Conservation (phyloP, 768 basidiomycete genomes). For the Leucocoprinus birnbaumii region DNA sequence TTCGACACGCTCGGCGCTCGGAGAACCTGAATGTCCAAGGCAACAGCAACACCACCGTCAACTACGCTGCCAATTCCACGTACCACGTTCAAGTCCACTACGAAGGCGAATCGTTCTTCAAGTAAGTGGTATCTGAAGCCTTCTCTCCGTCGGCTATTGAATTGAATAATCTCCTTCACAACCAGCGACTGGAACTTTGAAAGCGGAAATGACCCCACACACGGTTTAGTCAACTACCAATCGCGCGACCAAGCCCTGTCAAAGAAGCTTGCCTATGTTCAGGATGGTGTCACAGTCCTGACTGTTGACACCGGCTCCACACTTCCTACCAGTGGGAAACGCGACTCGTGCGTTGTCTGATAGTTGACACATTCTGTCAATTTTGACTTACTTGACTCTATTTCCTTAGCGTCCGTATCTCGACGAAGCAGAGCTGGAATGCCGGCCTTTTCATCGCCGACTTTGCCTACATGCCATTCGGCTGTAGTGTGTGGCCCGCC, state of each 20-base stretch:
- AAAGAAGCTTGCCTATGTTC: slow-evolving; percentile 59
- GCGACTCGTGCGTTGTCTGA: slow-evolving; percentile 42
- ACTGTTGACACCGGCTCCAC: slow-evolving; percentile 55
- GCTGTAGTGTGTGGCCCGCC: slow-evolving; percentile 62
- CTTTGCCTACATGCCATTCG: slow-evolving; percentile 65
- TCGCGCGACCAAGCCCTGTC: slow-evolving; percentile 40
- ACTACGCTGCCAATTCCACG: slow-evolving; percentile 4
- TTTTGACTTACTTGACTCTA: slow-evolving; percentile 6
- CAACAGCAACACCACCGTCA: neutral
- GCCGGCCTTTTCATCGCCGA: slow-evolving; percentile 73
- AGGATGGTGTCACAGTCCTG: slow-evolving; percentile 56
- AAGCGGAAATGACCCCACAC: slow-evolving; percentile 58
- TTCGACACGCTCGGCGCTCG: neutral
- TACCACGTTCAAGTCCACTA: slow-evolving; percentile 33
- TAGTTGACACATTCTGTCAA: slow-evolving; percentile 10
- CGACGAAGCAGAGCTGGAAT: slow-evolving; percentile 54
- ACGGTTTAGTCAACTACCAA: slow-evolving; percentile 65
- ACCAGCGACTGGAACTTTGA: slow-evolving; percentile 67
- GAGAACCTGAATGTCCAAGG: neutral
- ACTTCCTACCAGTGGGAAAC: slow-evolving; percentile 46
- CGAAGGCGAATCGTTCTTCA: slow-evolving; percentile 53
- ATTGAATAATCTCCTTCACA: neutral
- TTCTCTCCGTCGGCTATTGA: neutral
- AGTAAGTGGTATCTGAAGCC: slow-evolving; percentile 35
- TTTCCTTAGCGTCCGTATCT: slow-evolving; percentile 59